Evolutionary conservation across 164 flowering plant genomes (phyloP), one percentile per base, ranked within the genome.

Genomic region (Nymphaea colorata): DNA sequence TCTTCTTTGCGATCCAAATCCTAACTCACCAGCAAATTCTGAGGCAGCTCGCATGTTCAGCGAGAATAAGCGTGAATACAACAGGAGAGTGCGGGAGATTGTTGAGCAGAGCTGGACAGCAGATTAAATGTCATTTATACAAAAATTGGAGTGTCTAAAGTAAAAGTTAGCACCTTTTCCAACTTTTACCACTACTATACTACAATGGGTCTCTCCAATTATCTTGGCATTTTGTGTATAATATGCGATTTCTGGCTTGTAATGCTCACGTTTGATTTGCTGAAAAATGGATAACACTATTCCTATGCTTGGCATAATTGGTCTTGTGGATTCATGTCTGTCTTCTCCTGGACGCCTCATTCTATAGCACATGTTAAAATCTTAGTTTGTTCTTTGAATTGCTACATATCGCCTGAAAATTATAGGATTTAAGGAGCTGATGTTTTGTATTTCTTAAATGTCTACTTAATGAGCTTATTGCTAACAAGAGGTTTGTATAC

Each of bases 91-190:
- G 3, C 78, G 85, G 36, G 94, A 84, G 68, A 82, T 88, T 67
- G 95, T 91, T 64, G 93, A 91, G 82, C 95, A 91, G 86, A 90
- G 97, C 81, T 88, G 92, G 94, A 88, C 88, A 42, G 92, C 89
- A 0, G 92, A 88, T 68, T 90, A 69, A 74, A 51, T 0, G 57
- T 51, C 57, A 51, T 51, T 51, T 51, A 15, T 51, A 51, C 57
- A 0, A 51, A 51, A 51, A 7, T 8, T 51, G 57, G 57, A 5
- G 53, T 51, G 57, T 51, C 15, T 15, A 8, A 51, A 51, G 14
- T 51, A 8, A 10, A 51, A 8, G 57, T 51, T 10, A 51, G 14
- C 57, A 15, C 14, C 57, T 51, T 10, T 51, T 51, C 12, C 57
- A 51, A 51, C 57, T 51, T 51, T 10, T 15, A 51, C 12, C 12